Evolutionary conservation across 2,329 filamentous ascomycete genomes (phyloP).

Genomic region (Zymoseptoria ardabiliae): DNA sequence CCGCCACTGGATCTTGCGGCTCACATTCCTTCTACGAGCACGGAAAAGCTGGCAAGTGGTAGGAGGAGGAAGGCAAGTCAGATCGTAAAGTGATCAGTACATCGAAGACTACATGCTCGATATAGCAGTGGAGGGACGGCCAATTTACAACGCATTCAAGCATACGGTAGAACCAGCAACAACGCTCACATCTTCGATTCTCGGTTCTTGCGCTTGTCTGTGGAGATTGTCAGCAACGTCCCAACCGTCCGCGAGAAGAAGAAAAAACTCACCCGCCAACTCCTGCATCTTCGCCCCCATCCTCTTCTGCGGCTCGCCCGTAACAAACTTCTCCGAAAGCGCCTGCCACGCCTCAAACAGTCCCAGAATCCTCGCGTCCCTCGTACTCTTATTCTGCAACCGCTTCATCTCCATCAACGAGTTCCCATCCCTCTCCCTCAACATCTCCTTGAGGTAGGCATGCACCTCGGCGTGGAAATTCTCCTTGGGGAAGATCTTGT

Average conservation of each 20-base stretch:
- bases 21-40: no score
- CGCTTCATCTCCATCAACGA: slow-evolving; percentile 26
- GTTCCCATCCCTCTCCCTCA: slow-evolving; percentile 20
- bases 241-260: background rate
- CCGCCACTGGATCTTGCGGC: no score
- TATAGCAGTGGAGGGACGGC: background rate
- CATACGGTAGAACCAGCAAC: background rate
- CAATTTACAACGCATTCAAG: background rate
- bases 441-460: slow-evolving; percentile 18
- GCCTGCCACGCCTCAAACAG: slow-evolving; percentile 20
- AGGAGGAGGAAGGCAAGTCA: background rate
- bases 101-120: background rate
- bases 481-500: slow-evolving; percentile 22
- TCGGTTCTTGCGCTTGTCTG: slow-evolving; percentile 11
- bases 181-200: slow-evolving; percentile 11
- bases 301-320: slow-evolving; percentile 22
- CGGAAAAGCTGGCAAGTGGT: background rate
- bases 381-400: slow-evolving; percentile 16
- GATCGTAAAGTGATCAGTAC: background rate
- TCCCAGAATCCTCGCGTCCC: slow-evolving; percentile 19
- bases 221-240: background rate
- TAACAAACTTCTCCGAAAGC: slow-evolving; percentile 22
- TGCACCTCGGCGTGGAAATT: slow-evolving; percentile 21
- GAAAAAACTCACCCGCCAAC: slow-evolving; percentile 17
- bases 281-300: slow-evolving; percentile 26